Percentiles rank a stretch among this genome's conserved stretches.
phyloP scores from a whole-genome alignment of 108 stramenopile genomes.

The Hondaea fermentalgiana region DNA sequence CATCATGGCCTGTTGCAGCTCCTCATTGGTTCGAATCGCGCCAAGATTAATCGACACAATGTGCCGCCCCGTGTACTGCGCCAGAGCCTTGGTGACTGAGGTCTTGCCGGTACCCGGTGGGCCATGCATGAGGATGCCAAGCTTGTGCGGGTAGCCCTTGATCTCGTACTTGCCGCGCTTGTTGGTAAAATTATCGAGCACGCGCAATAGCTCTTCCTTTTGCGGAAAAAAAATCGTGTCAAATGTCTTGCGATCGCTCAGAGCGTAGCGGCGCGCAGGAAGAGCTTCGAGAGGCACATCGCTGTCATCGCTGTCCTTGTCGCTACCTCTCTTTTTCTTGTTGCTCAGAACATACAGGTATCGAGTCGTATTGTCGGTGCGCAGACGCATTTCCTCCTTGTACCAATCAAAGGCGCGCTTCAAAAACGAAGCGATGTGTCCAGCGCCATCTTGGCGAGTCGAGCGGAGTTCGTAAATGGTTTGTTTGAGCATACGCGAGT shows the following conservation, averaged over 20 bases:
- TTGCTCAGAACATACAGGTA: conserved; percentile 34
- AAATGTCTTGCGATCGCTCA: conserved; percentile 67
- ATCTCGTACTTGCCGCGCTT: conserved; percentile 63
- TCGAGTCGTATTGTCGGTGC: conserved; percentile 17
- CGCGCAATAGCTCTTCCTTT: conserved; percentile 45
- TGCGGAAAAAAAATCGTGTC: conserved; percentile 60
- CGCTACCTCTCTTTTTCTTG: neutral
- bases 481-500: neutral
- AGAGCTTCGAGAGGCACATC: conserved; percentile 34
- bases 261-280: conserved; percentile 45
- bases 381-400: neutral
- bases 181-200: conserved; percentile 46
- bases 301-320: neutral
- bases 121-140: conserved; percentile 47
- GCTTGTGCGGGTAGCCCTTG: conserved; percentile 68
- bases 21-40: conserved; percentile 58
- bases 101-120: conserved; percentile 54
- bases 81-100: conserved; percentile 65
- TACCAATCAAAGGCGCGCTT: conserved; percentile 34
- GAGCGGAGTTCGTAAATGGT: conserved; percentile 24
- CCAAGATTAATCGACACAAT: conserved; percentile 61
- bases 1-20: conserved; percentile 63
- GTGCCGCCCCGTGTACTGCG: conserved; percentile 56
- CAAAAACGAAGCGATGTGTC: conserved; percentile 31
- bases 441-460: conserved; percentile 19